These are phyloP conservation scores for Schwanniomyces polymorphus DNA, from an alignment of 805 yeast species.

Conservation along the genomic window DNA sequence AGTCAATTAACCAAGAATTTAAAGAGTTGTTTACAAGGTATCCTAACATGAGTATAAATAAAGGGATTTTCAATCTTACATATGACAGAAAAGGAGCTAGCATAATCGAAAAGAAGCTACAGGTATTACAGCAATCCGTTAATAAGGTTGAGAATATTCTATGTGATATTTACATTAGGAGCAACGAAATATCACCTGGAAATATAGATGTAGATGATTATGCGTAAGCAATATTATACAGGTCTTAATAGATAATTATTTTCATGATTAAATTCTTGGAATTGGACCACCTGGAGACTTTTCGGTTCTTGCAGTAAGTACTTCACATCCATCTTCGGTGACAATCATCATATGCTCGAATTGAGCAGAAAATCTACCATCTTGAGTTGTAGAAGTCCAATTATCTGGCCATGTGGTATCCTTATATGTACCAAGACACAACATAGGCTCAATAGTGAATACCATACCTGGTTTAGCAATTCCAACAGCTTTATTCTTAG, in stretches of 20 bases:
- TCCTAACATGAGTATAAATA: conserved; percentile 16
- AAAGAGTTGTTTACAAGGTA: conserved; percentile 10
- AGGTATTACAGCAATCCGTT: conserved; percentile 20
- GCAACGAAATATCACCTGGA: conserved; percentile 11
- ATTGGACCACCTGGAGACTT: conserved; percentile 89
- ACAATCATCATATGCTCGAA: conserved; percentile 92
- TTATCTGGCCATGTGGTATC: conserved; percentile 95
- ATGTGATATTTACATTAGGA: conserved; percentile 19
- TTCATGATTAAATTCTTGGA: conserved; percentile 43
- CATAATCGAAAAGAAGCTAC: conserved; percentile 18
- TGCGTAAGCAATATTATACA: conserved; percentile 1
- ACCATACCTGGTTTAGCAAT: conserved; percentile 94
- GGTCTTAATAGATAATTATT: neutral
- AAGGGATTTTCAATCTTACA: conserved; percentile 15
- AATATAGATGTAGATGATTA: conserved; percentile 1
- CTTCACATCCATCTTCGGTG: conserved; percentile 91
- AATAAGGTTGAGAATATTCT: conserved; percentile 21
- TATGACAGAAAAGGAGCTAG: conserved; percentile 9
- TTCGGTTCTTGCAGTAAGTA: conserved; percentile 77
- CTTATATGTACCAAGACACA: conserved; percentile 76
- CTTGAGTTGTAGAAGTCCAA: conserved; percentile 93
- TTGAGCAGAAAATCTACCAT: conserved; percentile 89
- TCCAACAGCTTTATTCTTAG: conserved; percentile 89
- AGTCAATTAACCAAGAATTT: conserved; percentile 11
- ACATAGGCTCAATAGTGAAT: conserved; percentile 97